A percentile compares a stretch with the other conserved stretches of the same genome.
Conservation (phyloP, 192 early-diverging fungal species). For the Radiomyces spectabilis region DNA sequence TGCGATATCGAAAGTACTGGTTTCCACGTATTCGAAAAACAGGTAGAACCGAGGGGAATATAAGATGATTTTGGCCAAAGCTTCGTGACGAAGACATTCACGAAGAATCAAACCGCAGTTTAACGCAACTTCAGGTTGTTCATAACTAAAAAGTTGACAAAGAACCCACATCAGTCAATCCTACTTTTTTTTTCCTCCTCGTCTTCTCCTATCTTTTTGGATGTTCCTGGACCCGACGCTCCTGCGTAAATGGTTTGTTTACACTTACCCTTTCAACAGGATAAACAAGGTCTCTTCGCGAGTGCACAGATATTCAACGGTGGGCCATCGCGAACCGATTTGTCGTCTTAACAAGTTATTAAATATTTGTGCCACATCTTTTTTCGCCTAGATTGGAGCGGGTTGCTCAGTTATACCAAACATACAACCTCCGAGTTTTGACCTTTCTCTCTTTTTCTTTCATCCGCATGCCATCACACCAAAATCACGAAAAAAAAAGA, state of each 20-base stretch:
- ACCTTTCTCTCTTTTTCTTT: not conserved
- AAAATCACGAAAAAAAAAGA: too few relatives aligned
- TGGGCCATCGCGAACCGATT: conserved; percentile 91
- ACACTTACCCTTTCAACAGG: conserved; percentile 67
- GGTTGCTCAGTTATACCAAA: too few relatives aligned
- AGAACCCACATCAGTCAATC: not conserved
- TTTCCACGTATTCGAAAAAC: conserved; percentile 94
- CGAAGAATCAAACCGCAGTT: conserved; percentile 97
- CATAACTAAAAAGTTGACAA: conserved; percentile 54
- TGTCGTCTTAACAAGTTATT: conserved; percentile 92
- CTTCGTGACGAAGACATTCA: conserved; percentile 94
- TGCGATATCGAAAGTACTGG: conserved; percentile 96
- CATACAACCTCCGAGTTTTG: not conserved
- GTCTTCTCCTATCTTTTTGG: not conserved
- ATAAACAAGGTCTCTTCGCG: conserved; percentile 77
- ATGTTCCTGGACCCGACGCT: too few relatives aligned
- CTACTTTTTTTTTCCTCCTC: not conserved
- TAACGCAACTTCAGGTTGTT: conserved; percentile 91
- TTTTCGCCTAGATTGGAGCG: conserved; percentile 90
- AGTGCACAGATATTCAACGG: conserved; percentile 88
- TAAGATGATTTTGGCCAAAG: conserved; percentile 78
- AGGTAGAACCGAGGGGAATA: conserved; percentile 84
- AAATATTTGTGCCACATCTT: conserved; percentile 97
- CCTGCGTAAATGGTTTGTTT: too few relatives aligned
- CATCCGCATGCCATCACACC: too few relatives aligned